Conservation (phyloP, 306 rosid genomes). For the Fragaria iinumae region DNA sequence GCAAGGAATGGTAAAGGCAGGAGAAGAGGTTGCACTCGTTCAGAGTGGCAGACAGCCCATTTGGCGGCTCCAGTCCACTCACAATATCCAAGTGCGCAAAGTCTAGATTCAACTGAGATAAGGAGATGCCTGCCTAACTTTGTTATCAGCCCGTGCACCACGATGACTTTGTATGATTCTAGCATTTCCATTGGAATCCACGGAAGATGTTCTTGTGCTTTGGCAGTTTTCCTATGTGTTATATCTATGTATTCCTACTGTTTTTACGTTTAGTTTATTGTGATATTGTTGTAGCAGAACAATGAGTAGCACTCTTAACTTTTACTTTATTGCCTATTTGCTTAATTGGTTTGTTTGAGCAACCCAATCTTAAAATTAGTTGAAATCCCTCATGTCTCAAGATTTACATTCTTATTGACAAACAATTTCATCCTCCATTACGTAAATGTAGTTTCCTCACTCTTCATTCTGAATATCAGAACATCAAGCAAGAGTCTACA, state of each 20-base stretch:
- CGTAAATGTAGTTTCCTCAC: too few relatives aligned
- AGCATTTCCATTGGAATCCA: slow-evolving; percentile 9
- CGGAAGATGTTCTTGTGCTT: neutral
- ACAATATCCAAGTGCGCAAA: slow-evolving; percentile 89
- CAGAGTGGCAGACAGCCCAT: slow-evolving; percentile 99
- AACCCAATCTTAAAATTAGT: neutral
- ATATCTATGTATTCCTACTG: neutral
- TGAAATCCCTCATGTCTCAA: too few relatives aligned
- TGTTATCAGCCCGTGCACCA: slow-evolving; percentile 11
- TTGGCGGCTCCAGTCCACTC: slow-evolving; percentile 98
- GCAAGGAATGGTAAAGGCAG: slow-evolving; percentile 93
- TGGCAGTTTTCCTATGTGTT: neutral
- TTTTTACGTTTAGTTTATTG: neutral
- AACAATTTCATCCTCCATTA: too few relatives aligned
- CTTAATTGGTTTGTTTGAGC: neutral
- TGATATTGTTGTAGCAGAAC: neutral
- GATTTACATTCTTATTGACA: too few relatives aligned
- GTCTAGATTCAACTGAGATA: slow-evolving; percentile 29
- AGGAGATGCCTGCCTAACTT: slow-evolving; percentile 6
- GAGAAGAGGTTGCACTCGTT: slow-evolving; percentile 94
- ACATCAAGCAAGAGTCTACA: too few relatives aligned
- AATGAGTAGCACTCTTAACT: neutral
- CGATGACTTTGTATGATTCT: neutral
- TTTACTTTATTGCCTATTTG: neutral
- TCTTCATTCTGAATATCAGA: too few relatives aligned